Percentiles rank a stretch among this genome's conserved stretches.
These are phyloP conservation scores for Fraxinus latifolia DNA, from an alignment of 305 asterid genomes.

Conservation along the genomic window DNA sequence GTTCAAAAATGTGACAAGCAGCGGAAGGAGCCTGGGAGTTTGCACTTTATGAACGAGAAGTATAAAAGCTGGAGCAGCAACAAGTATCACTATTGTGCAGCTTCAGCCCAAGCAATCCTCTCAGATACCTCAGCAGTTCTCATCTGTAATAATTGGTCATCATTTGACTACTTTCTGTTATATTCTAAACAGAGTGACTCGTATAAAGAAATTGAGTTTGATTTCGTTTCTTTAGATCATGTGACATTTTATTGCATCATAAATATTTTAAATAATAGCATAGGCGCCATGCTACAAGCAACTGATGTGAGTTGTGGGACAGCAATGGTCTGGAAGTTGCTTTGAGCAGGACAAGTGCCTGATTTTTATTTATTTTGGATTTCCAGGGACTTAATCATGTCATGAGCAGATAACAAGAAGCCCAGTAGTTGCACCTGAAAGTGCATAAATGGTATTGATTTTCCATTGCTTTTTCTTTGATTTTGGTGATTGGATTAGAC, in stretches of 20 bases:
- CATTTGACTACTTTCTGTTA: slow-evolving; percentile 5
- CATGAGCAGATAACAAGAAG: background rate
- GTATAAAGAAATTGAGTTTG: background rate
- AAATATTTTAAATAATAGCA: background rate
- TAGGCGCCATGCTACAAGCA: background rate
- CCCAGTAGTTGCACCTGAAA: background rate
- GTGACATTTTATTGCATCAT: background rate
- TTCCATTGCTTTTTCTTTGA: background rate
- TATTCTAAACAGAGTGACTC: too few relatives aligned
- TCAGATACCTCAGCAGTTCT: background rate
- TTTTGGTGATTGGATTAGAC: background rate
- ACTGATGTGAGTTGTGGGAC: background rate
- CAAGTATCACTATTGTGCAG: slow-evolving; percentile 26
- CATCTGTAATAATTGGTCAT: slow-evolving; percentile 31
- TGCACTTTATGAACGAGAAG: slow-evolving; percentile 52
- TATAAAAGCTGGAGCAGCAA: slow-evolving; percentile 47
- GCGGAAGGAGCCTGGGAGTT: slow-evolving; percentile 88
- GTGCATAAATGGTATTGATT: background rate
- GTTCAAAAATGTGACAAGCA: slow-evolving; percentile 26
- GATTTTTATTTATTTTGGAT: background rate
- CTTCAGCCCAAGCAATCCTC: slow-evolving; percentile 3
- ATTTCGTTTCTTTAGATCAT: background rate
- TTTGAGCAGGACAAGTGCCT: background rate
- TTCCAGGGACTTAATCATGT: background rate
- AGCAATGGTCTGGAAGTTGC: background rate